Evolutionary conservation across 1,139 yeast species (phyloP), one percentile per base, ranked within the genome.

Genomic region (Yamadazyma diospyri): DNA sequence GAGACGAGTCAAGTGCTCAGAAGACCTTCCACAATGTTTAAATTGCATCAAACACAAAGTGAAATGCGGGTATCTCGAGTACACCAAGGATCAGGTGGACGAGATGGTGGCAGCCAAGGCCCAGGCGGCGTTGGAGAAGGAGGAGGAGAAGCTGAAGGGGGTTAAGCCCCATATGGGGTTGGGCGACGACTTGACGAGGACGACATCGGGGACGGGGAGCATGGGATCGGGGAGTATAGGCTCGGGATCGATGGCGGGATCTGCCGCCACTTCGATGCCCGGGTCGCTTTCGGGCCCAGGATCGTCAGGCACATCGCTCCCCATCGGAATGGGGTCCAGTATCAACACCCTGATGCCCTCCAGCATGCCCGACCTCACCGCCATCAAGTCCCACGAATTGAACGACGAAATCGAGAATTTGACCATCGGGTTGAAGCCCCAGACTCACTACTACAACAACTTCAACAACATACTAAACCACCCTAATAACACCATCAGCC

Each of bases 1-100:
- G 30, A 53, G 74, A 38, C 40, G 72, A 33, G 71, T 68, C 35
- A 67, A 67, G 43, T 68, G 74, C 41, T 48, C 60, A 4, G 73
- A 68, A 38, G 65, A 65, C 36, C 48, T 65, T 23, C 74, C 74
- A 1, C 53, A 57, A 23, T 68, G 74, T 40, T 30, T 48, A 31
- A 67, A 67, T 42, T 68, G 74, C 49, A 46, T 64, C 27, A 65
- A 65, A 36, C 72, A 66, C 41, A 61, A 63, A 32, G 63, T 57
- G 4, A 53, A 53, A 35, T 68, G 73, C 50, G 70, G 66, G 1
- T 68, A 66, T 40, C 52, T 66, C 29, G 62, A 60, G 34, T 64
- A 57, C 36, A 45, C 63, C 2, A 56, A 53, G 28, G 64, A 57
- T 13, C 65, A 64, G 40, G 39, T 67, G 7, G 52, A 54, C 10